Evolutionary conservation across 2,329 filamentous ascomycete genomes (phyloP), one percentile per base, ranked within the genome.

Genomic region (Penicillium rolfsii): DNA sequence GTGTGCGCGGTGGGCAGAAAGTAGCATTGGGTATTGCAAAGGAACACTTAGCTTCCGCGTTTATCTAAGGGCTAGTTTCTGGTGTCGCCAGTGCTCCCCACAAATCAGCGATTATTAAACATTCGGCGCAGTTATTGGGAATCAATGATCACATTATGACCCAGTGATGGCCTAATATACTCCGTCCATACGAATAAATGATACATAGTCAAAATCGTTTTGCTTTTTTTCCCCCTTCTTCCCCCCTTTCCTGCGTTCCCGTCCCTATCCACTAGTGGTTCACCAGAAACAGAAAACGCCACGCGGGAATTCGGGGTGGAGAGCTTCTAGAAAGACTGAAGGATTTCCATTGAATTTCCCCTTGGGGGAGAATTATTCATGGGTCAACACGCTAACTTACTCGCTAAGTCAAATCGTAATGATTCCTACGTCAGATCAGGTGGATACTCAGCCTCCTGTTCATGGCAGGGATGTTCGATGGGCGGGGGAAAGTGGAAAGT

Each of bases 361-460:
- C 52, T 67, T 67, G 52, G 58, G 64, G 64, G 57, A 58, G 55
- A 43, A 64, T 64, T 65, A 67, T 67, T 63, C 64, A 61, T 64
- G 43, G 24, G 14, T 7, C 24, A 5, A 50, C 48, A n/a, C 52
- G 36, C 35, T 55, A 59, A 61, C 56, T 59, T 43, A 50, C 48
- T 8, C 52, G 36, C 35, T 55, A 59, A 61, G 58, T 59, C 46
- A 63, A 60, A 65, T 64, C 61, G 56, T 22, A 64, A 64, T 67
- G 53, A 65, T 66, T 64, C 62, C 65, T 70, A 70, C 67, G 67
- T 70, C 67, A 70, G 67, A 69, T 70, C 60, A 67, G 55, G 67
- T 70, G 67, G 67, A 64, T 62, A 50, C 67, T 70, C 66, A 70
- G 67, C 67, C 67, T 70, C 67, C 67, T 70, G 67, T 70, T 70